phyloP scores from a whole-genome alignment of 805 yeast genomes.

The Kodamaea laetipori region DNA sequence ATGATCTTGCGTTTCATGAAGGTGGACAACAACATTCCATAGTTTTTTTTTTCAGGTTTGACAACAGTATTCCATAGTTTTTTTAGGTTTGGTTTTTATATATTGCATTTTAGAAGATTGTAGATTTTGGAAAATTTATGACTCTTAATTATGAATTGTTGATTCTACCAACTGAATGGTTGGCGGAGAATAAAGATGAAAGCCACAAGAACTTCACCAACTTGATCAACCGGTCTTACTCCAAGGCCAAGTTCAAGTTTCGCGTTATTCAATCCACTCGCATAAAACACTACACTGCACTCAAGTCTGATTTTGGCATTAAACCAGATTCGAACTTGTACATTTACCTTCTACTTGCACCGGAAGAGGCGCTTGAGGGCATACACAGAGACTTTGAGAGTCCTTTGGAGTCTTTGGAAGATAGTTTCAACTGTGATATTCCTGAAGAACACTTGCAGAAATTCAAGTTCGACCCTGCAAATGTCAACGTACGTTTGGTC shows the following conservation, averaged over 20 bases:
- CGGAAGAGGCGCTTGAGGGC: constrained; percentile 24
- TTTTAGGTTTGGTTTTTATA: background rate
- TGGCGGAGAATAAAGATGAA: constrained; percentile 2
- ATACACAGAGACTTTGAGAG: constrained; percentile 28
- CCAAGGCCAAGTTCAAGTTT: constrained; percentile 47
- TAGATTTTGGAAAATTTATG: background rate
- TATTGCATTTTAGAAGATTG: background rate
- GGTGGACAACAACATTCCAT: constrained; percentile 25
- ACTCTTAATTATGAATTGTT: constrained; percentile 22
- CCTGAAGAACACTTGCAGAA: constrained; percentile 23
- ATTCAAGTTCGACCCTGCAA: constrained; percentile 22
- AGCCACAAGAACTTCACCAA: constrained; percentile 13
- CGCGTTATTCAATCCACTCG: constrained; percentile 45
- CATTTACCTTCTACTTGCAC: constrained; percentile 31
- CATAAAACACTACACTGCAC: constrained; percentile 28
- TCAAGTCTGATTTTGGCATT: constrained; percentile 31
- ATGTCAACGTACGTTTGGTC: constrained; percentile 21
- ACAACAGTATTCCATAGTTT: background rate
- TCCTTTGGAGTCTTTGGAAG: constrained; percentile 22
- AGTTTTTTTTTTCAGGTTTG: constrained; percentile 1
- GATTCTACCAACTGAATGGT: constrained; percentile 27
- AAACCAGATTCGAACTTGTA: constrained; percentile 17
- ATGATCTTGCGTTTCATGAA: constrained; percentile 39
- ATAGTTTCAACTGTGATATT: constrained; percentile 28
- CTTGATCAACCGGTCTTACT: constrained; percentile 53